These are phyloP conservation scores for Rhodosporidiobolus odoratus DNA, from an alignment of 768 basidiomycete species.

Conservation along the genomic window DNA sequence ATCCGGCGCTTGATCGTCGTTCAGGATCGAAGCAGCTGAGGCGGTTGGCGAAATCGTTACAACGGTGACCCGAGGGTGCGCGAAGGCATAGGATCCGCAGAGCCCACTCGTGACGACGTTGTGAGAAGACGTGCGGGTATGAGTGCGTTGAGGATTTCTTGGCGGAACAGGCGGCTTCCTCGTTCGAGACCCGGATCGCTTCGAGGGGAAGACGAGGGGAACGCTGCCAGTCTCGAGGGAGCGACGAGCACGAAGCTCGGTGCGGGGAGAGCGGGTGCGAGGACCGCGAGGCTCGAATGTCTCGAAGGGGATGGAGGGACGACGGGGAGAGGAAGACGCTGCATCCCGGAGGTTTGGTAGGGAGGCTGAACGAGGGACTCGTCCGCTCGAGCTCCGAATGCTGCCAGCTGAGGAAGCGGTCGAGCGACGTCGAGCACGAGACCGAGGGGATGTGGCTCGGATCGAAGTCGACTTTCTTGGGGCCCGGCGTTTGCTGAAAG, in stretches of 20 bases:
- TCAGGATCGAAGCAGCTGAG: background rate
- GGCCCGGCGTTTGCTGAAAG: background rate
- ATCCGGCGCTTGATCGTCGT: background rate
- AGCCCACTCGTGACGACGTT: background rate
- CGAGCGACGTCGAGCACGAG: slow-evolving; percentile 49
- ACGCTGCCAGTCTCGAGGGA: background rate
- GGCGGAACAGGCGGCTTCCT: background rate
- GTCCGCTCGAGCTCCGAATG: slow-evolving; percentile 48
- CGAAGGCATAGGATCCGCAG: background rate
- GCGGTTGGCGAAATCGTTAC: background rate
- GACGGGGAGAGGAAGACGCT: background rate
- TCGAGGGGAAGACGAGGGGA: background rate
- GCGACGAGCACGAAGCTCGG: background rate
- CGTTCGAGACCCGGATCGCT: too few species aligned
- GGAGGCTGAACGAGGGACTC: slow-evolving; percentile 38
- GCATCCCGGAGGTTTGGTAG: slow-evolving; percentile 12
- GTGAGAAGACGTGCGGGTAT: background rate
- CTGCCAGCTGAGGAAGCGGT: slow-evolving; percentile 51
- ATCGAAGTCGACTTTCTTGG: background rate
- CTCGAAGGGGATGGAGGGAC: slow-evolving; percentile 21
- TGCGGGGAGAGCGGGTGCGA: background rate
- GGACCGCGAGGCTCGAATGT: slow-evolving; percentile 16
- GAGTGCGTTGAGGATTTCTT: background rate
- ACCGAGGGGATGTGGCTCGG: background rate
- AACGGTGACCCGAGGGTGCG: slow-evolving; percentile 1